Evolutionary conservation across 495 filamentous ascomycete species (phyloP), one percentile per base, ranked within the genome.

Genomic region (Penicillium atrosanguineum): DNA sequence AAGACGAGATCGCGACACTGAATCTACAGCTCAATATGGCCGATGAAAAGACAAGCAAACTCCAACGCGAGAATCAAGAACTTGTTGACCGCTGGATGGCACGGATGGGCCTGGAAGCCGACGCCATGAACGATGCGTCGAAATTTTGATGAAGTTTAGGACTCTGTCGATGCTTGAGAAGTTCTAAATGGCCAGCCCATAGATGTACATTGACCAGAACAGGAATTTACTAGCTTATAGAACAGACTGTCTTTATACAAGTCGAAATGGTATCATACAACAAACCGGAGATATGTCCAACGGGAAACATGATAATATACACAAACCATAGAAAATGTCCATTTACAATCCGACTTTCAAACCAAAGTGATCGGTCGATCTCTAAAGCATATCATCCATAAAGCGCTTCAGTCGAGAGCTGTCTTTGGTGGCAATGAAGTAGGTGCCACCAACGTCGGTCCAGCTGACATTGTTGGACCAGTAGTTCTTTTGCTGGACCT

Each of bases 71-170:
- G 63, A 96, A 97, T 62, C 80, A 89, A 62, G 88, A 96, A 43
- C 75, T 97, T 34, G 83, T 96, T 47, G 86, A 91, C 62, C 81
- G 93, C 42, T 97, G 89, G 89, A 94, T 97, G 90, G 82, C 80
- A 55, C 79, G 88, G 53, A 90, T 92, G 78, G 86, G 84, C 6
- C 77, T 83, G 68, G 91, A 96, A 73, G 93, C 89, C 6, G 90
- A 95, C 50, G 85, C 81, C 20, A 89, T 96, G 89, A 97, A 96
- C 64, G 69, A 87, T 25, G 71, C 71, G 23, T 80, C 73, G 11
- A 74, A 70, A 42, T 82, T 72, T 55, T 76, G 69, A 12, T 79
- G 59, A 46, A 29, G 5, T 16, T 18, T 19, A 58, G 18, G 38
- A 19, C 38, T 15, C 14, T 14, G 9, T 34, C 31, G 31, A 34